Base-by-base conservation (phyloP, 2,329 filamentous ascomycete genomes). In the Drechmeria coniospora region DNA sequence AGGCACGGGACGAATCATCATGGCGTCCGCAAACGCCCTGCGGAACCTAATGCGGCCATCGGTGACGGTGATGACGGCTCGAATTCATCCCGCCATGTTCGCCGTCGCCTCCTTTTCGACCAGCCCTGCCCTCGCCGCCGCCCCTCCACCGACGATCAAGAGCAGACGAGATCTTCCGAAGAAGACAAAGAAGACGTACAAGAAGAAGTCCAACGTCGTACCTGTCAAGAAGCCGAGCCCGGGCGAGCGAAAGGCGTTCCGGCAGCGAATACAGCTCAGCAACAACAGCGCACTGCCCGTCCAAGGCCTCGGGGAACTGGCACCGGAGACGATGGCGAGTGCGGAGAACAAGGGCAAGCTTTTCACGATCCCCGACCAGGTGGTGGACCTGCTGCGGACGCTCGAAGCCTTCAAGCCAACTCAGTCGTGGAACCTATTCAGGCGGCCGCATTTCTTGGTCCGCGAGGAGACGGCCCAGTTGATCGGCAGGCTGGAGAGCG, bases 221-320 rank as follows among this genome's bases (percentile, higher is more conserved):
- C 52, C 54, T 15, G 49, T 57, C 30, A 69, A 66, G 52, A 63
- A 72, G 38, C 78, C 79, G 13, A 61, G 61, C 9, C 64, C 72
- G 3, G 87, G 86, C 39, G 86, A 94, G 63, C 74, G 86, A 39
- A 92, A 84, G 57, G 80, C 81, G 16, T 63, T 81, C 48, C 75
- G 84, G 39, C 93, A 92, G 61, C 74, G 81, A 41, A 81, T 98
- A 44, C 74, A 92, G 33, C 72, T 98, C 34, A 87, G 79, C 62
- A 98, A 95, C 58, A 79, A 81, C 53, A 95, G 93, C 56, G 90
- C 90, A 27, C 60, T 94, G 21, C 71, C 77, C 33, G 78, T 95
- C 6, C 48, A 61, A 15, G 79, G 72, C 8, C 61, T 92, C 40
- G 56, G 64, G 33, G 65, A 76, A 26, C 46, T 92, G 30, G 63